A percentile compares a stretch with the other conserved stretches of the same genome.
These are phyloP conservation scores for Fraxinus platypoda DNA, from an alignment of 305 asterid species.

Conservation along the genomic window DNA sequence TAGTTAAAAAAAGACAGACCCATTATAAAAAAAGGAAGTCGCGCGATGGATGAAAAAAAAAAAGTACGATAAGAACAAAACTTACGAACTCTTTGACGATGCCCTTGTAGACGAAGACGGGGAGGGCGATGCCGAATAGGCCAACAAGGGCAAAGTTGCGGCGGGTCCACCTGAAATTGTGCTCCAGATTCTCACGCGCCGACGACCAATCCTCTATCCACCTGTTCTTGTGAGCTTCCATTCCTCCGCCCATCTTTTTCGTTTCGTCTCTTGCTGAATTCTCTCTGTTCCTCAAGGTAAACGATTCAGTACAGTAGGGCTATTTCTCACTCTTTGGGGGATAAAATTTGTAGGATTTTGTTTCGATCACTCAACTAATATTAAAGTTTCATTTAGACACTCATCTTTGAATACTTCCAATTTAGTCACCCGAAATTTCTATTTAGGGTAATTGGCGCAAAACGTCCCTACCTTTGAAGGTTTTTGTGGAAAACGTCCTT, in stretches of 20 bases:
- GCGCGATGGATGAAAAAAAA: neutral
- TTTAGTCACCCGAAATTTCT: too few relatives aligned
- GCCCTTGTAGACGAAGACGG: conserved; percentile 77
- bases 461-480: too few relatives aligned
- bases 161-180: conserved; percentile 85
- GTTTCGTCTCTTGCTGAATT: neutral
- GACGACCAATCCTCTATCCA: conserved; percentile 86
- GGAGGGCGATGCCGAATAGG: conserved; percentile 81
- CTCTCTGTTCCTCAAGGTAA: neutral
- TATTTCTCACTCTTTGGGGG: neutral
- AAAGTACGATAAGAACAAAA: neutral
- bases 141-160: conserved; percentile 86
- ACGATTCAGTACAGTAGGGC: neutral
- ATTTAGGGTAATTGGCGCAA: too few relatives aligned
- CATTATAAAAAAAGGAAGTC: neutral
- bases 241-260: conserved; percentile 86
- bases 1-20: conserved; percentile 15
- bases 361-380: neutral
- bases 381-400: neutral
- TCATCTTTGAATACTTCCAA: neutral
- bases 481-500: too few relatives aligned
- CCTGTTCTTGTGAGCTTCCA: conserved; percentile 79
- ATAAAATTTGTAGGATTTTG: neutral
- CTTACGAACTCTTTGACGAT: conserved; percentile 84
- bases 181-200: conserved; percentile 85